Conservation (phyloP, 2,329 filamentous ascomycete genomes). For the Hypocreales sp. region DNA sequence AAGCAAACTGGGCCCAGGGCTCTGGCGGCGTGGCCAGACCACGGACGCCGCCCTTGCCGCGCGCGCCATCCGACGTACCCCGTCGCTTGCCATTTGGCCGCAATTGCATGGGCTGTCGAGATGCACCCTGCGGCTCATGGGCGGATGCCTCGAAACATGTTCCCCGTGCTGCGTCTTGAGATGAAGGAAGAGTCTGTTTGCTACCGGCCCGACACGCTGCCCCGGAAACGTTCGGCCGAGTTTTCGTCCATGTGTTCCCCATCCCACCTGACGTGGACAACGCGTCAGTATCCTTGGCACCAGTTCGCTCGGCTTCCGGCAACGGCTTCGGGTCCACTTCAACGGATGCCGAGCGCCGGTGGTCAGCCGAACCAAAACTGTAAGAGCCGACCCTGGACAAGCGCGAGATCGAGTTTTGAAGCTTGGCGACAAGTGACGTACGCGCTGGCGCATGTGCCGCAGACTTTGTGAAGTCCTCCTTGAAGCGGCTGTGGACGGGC, state of each 20-base stretch:
- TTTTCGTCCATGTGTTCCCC: no score
- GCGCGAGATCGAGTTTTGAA: constrained; percentile 18
- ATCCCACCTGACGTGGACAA: no score
- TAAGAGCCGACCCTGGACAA: constrained; percentile 10
- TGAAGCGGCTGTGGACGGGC: constrained; percentile 22
- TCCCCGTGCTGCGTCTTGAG: not conserved
- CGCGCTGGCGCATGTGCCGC: constrained; percentile 3
- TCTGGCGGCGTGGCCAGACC: constrained; percentile 8
- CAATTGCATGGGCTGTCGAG: no score
- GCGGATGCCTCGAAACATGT: no score
- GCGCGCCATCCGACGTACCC: not conserved
- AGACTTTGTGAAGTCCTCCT: constrained; percentile 18
- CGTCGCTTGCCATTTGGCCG: constrained; percentile 1
- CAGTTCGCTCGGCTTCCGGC: not conserved
- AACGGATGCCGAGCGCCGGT: not conserved
- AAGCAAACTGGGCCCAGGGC: constrained; percentile 19
- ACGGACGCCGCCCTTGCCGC: not conserved
- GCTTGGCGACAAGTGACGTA: constrained; percentile 17
- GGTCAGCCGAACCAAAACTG: constrained; percentile 1
- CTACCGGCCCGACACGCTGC: no score
- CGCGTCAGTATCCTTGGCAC: no score
- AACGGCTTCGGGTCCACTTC: not conserved
- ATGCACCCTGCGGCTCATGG: no score
- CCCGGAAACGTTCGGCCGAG: no score
- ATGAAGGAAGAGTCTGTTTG: not conserved